phyloP scores from a whole-genome alignment of 164 flowering plant species.

The Magnolia changhungtana region DNA sequence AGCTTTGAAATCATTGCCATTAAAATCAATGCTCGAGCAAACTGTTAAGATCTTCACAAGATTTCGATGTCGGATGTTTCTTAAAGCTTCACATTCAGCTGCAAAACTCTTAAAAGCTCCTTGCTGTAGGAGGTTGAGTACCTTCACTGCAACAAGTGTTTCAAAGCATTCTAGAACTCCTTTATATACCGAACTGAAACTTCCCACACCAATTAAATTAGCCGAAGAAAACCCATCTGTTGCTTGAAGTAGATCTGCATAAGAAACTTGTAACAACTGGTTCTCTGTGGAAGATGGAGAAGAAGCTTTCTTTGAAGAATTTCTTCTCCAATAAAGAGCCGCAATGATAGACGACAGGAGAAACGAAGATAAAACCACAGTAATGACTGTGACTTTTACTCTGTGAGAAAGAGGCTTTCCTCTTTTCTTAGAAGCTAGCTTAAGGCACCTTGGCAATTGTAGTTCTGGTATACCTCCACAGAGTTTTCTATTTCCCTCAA shows the following conservation, averaged over 20 bases:
- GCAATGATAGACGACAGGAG: background rate
- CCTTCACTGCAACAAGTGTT: background rate
- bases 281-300: background rate
- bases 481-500: slow-evolving; percentile 3
- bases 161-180: background rate
- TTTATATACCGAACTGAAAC: background rate
- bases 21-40: background rate
- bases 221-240: background rate
- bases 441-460: background rate
- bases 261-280: background rate
- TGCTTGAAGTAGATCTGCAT: background rate
- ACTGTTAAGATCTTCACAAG: background rate
- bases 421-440: background rate
- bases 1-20: slow-evolving; percentile 4
- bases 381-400: background rate
- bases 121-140: background rate
- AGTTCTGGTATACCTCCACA: background rate
- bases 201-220: background rate
- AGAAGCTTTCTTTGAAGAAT: too few species aligned
- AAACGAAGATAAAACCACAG: background rate
- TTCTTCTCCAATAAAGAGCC: background rate
- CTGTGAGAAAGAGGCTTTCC: background rate
- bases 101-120: background rate
- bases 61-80: background rate
- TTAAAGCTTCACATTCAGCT: background rate